phyloP scores from a whole-genome alignment of 768 basidiomycete species.

The Suillus subaureus region DNA sequence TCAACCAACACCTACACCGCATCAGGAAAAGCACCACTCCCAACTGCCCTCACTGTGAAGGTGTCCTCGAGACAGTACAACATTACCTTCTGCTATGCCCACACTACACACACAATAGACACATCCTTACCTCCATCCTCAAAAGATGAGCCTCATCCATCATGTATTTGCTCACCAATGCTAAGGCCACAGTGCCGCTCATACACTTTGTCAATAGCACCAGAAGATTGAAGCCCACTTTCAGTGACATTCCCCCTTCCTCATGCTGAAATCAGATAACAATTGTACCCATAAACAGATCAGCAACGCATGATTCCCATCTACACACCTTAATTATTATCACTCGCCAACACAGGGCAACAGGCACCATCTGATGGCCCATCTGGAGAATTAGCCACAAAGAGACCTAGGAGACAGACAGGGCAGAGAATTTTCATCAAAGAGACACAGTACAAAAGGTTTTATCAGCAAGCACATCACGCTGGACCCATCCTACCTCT shows the following conservation, averaged over 20 bases:
- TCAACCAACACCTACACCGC: constrained; percentile 33
- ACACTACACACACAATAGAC: constrained; percentile 9
- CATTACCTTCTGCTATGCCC: constrained; percentile 35
- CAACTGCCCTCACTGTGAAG: constrained; percentile 28
- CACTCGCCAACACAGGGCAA: too few species aligned
- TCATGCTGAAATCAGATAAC: background rate
- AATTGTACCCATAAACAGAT: too few species aligned
- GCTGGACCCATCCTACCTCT: background rate
- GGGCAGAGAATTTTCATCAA: too few species aligned
- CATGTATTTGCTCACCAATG: constrained; percentile 3
- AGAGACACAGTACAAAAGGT: too few species aligned
- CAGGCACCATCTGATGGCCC: too few species aligned
- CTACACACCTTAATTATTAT: too few species aligned
- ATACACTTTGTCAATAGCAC: constrained; percentile 11
- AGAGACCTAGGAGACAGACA: too few species aligned
- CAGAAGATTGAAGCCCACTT: background rate
- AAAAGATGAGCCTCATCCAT: constrained; percentile 4
- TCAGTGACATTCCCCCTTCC: background rate
- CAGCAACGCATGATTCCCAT: too few species aligned
- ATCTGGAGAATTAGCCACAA: too few species aligned
- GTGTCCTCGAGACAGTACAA: constrained; percentile 25
- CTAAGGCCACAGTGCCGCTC: background rate
- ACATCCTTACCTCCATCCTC: background rate
- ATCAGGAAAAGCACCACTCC: constrained; percentile 27
- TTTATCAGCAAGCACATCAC: too few species aligned